Conservation (phyloP, 1,284 basidiomycete species). For the Cryptococcus sp. region DNA sequence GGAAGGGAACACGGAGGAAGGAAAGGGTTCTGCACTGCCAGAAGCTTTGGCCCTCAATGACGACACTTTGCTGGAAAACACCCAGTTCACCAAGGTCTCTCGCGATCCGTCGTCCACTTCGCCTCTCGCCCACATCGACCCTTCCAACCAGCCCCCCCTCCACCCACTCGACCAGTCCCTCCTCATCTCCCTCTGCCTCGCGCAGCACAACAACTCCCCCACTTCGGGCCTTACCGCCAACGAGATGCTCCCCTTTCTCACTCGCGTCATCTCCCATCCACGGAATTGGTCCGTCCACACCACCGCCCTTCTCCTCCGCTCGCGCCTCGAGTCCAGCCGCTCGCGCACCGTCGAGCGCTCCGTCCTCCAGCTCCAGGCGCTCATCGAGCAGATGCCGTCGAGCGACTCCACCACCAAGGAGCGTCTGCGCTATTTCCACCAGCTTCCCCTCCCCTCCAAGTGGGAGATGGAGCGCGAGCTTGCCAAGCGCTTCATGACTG, state of each 20-base stretch:
- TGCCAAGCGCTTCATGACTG: slow-evolving; percentile 69
- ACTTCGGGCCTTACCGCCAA: slow-evolving; percentile 78
- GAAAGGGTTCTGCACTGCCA: too few species aligned
- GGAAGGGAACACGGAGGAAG: neutral
- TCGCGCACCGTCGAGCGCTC: slow-evolving; percentile 88
- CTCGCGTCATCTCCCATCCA: slow-evolving; percentile 79
- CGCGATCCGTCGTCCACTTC: slow-evolving; percentile 46
- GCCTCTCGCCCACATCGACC: slow-evolving; percentile 63
- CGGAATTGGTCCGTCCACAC: slow-evolving; percentile 92
- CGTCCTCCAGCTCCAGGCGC: slow-evolving; percentile 81
- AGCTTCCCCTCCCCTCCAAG: slow-evolving; percentile 72
- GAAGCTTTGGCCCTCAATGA: slow-evolving; percentile 84
- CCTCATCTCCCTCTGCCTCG: slow-evolving; percentile 81
- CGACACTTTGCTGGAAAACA: slow-evolving; percentile 93
- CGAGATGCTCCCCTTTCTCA: slow-evolving; percentile 85
- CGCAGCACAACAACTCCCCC: slow-evolving; percentile 82
- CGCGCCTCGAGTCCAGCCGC: slow-evolving; percentile 77
- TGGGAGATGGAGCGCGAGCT: slow-evolving; percentile 92
- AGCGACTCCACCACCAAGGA: slow-evolving; percentile 62
- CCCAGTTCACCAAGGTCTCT: slow-evolving; percentile 66
- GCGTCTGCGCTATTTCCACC: slow-evolving; percentile 72
- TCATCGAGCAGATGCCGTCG: slow-evolving; percentile 91
- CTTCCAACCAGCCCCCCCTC: slow-evolving; percentile 75
- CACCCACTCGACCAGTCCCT: slow-evolving; percentile 89
- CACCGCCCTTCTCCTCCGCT: slow-evolving; percentile 84